These are phyloP conservation scores for Colletotrichum graminicola DNA, from an alignment of 2,329 filamentous ascomycete species.

Conservation along the genomic window DNA sequence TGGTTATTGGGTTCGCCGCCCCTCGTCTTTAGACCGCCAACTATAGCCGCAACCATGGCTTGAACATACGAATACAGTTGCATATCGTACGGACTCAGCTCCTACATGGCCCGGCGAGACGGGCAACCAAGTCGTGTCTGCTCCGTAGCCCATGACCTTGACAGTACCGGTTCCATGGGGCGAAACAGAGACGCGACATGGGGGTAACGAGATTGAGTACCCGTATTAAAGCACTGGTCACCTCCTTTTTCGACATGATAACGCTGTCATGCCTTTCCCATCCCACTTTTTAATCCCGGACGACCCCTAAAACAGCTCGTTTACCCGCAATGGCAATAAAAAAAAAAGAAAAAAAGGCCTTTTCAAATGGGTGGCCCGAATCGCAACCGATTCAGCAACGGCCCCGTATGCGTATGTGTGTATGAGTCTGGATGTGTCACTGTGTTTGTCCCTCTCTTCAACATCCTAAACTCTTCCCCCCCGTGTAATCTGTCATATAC, in stretches of 20 bases:
- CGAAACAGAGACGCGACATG: conserved; percentile 24
- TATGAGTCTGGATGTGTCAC: background rate
- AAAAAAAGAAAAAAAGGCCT: background rate
- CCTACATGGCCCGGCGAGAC: background rate
- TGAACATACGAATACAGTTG: no score
- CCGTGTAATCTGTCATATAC: background rate
- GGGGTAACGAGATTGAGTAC: conserved; percentile 21
- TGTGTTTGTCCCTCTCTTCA: background rate
- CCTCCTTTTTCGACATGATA: conserved; percentile 8
- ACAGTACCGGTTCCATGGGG: background rate
- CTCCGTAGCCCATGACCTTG: background rate
- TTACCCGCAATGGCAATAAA: background rate
- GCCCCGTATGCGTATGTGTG: background rate
- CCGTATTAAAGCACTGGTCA: conserved; percentile 18
- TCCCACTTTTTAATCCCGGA: conserved; percentile 20
- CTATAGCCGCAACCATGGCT: no score
- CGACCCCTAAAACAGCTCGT: conserved; percentile 8
- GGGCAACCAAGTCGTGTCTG: background rate
- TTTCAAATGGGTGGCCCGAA: conserved; percentile 5
- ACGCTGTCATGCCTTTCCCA: background rate
- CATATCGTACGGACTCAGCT: background rate
- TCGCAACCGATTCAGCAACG: background rate
- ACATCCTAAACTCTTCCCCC: background rate
- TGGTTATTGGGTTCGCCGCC: no score
- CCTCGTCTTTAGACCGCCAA: no score